These are phyloP conservation scores for Talaromyces funiculosus DNA, from an alignment of 2,329 filamentous ascomycete species.

Conservation along the genomic window DNA sequence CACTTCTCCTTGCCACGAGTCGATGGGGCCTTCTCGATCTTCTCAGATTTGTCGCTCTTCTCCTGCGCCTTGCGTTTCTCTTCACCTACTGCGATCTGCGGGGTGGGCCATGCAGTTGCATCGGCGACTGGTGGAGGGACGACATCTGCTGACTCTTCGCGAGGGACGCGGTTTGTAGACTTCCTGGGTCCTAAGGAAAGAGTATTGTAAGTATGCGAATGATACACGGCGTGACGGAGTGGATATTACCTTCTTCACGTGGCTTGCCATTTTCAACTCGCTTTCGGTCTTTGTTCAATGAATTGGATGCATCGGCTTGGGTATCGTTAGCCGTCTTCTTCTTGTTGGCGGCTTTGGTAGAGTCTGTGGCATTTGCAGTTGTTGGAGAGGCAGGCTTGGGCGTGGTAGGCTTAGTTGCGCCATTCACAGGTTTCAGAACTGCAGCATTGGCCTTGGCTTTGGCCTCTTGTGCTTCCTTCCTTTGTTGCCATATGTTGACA, in stretches of 20 bases:
- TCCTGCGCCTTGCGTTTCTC: conserved; percentile 66
- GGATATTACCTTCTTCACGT: conserved; percentile 32
- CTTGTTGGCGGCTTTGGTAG: conserved; percentile 33
- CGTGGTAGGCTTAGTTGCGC: conserved; percentile 18
- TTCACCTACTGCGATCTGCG: conserved; percentile 70
- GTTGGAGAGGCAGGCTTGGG: conserved; percentile 21
- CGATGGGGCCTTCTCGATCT: conserved; percentile 57
- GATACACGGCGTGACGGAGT: background rate
- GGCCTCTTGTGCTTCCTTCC: conserved; percentile 60
- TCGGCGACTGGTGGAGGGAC: conserved; percentile 66
- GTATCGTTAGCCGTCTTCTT: conserved; percentile 32
- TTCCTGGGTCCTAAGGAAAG: conserved; percentile 19
- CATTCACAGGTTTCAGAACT: conserved; percentile 22
- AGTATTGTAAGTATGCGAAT: background rate
- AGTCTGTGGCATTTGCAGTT: conserved; percentile 35
- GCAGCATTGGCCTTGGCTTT: conserved; percentile 40
- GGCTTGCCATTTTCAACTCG: conserved; percentile 38
- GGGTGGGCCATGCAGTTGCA: conserved; percentile 81
- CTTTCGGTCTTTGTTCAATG: conserved; percentile 28
- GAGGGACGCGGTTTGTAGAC: conserved; percentile 14
- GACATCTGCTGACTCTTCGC: conserved; percentile 16
- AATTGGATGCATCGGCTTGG: conserved; percentile 18
- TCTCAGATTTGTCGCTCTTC: conserved; percentile 53
- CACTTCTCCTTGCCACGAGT: conserved; percentile 72
- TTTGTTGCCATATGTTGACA: conserved; percentile 84